Evolutionary conservation across 1,284 basidiomycete genomes (phyloP).

Genomic region (Kalmanozyma brasiliensis): DNA sequence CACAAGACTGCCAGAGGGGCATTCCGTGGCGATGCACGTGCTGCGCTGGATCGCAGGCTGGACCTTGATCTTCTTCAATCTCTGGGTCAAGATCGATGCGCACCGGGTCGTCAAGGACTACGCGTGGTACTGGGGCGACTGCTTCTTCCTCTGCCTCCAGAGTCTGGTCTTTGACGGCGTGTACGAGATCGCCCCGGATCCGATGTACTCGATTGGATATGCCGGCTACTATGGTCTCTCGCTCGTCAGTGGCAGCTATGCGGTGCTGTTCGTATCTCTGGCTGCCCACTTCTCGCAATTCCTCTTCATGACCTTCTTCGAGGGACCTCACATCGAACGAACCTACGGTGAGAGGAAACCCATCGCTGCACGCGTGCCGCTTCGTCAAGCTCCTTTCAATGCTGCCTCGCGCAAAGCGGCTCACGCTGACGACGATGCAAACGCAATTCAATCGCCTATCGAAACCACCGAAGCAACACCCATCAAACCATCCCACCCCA

Average conservation of each 20-base stretch:
- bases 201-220: conserved; percentile 87
- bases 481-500: neutral
- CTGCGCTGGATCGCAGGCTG: conserved; percentile 88
- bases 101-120: conserved; percentile 90
- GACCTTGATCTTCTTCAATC: conserved; percentile 88
- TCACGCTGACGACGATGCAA: conserved; percentile 9
- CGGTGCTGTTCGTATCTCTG: conserved; percentile 90
- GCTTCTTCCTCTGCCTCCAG: conserved; percentile 81
- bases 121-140: conserved; percentile 94
- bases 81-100: conserved; percentile 98
- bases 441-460: neutral
- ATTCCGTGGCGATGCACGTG: conserved; percentile 79
- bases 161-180: conserved; percentile 96
- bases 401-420: conserved; percentile 53
- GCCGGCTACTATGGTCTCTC: conserved; percentile 89
- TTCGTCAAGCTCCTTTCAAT: conserved; percentile 51
- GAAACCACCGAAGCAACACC: no score
- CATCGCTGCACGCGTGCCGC: conserved; percentile 37
- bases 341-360: conserved; percentile 63
- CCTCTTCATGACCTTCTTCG: conserved; percentile 93
- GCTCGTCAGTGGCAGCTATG: conserved; percentile 85
- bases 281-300: conserved; percentile 94
- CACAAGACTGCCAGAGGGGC: conserved; percentile 79
- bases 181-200: conserved; percentile 87
- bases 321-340: conserved; percentile 83